phyloP scores from a whole-genome alignment of 805 yeast genomes.

The Pichia manshurica region DNA sequence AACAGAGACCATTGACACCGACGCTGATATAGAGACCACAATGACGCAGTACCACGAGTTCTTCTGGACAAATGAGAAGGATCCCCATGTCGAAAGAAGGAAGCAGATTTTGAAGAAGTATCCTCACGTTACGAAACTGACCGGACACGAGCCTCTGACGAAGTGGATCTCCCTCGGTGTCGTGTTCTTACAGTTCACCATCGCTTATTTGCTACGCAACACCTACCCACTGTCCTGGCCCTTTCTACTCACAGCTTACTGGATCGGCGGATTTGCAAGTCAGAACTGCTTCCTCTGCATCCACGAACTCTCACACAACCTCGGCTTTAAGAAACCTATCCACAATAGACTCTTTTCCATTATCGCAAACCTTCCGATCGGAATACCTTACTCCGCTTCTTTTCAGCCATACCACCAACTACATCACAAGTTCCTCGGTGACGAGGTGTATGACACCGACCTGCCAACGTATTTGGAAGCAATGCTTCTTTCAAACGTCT shows the following conservation, averaged over 20 bases:
- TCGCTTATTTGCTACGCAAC: slow-evolving; percentile 58
- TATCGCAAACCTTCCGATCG: slow-evolving; percentile 77
- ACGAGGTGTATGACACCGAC: slow-evolving; percentile 77
- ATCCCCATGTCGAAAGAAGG: slow-evolving; percentile 75
- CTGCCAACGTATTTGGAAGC: slow-evolving; percentile 81
- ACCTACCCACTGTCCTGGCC: slow-evolving; percentile 45
- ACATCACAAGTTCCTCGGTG: slow-evolving; percentile 89
- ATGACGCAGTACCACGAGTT: slow-evolving; percentile 40
- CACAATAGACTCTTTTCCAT: slow-evolving; percentile 75
- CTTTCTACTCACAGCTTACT: slow-evolving; percentile 61
- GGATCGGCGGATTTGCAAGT: slow-evolving; percentile 79
- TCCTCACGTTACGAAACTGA: slow-evolving; percentile 73
- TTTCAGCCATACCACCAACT: slow-evolving; percentile 86
- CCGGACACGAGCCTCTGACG: slow-evolving; percentile 83
- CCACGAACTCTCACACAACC: slow-evolving; percentile 82
- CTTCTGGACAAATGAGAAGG: slow-evolving; percentile 77
- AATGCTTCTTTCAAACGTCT: slow-evolving; percentile 59
- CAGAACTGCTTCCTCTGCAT: slow-evolving; percentile 83
- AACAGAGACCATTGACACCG: not conserved
- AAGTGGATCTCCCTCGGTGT: slow-evolving; percentile 68
- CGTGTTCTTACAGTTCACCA: slow-evolving; percentile 57
- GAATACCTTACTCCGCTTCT: slow-evolving; percentile 84
- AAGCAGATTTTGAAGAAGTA: slow-evolving; percentile 66
- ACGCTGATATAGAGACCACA: not conserved
- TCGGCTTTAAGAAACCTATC: slow-evolving; percentile 73